These are phyloP conservation scores for Pythium oligandrum DNA, from an alignment of 352 stramenopile genomes.

Conservation along the genomic window DNA sequence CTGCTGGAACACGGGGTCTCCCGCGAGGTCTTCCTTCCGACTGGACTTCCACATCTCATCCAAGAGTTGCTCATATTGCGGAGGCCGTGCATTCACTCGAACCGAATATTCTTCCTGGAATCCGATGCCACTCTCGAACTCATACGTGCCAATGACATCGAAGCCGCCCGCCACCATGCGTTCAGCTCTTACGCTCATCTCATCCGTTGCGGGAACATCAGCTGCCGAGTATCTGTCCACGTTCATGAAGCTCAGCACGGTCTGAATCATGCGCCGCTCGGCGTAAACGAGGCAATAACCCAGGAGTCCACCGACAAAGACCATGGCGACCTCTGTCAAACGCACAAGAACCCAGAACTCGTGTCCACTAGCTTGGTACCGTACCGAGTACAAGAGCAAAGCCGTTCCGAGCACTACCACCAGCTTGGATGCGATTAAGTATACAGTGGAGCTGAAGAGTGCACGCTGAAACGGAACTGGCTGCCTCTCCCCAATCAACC, in stretches of 20 bases:
- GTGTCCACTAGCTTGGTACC: background rate
- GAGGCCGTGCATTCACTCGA: background rate
- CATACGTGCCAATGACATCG: slow-evolving; percentile 6
- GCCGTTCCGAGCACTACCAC: background rate
- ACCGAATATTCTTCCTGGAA: slow-evolving; percentile 4
- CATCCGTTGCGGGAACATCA: background rate
- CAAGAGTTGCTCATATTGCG: background rate
- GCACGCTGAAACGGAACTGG: slow-evolving; percentile 3
- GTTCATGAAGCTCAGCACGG: background rate
- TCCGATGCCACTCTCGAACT: slow-evolving; percentile 6
- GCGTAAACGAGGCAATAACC: background rate
- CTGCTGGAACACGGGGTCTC: no score
- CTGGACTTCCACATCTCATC: background rate
- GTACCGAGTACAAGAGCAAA: background rate
- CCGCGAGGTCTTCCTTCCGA: background rate
- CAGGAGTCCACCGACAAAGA: background rate
- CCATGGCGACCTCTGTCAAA: slow-evolving; percentile 2
- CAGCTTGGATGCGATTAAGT: slow-evolving; percentile 1
- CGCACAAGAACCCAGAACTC: background rate
- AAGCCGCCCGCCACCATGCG: slow-evolving; percentile 1
- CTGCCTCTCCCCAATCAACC: background rate
- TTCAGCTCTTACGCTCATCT: background rate
- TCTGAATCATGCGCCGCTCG: slow-evolving; percentile 1
- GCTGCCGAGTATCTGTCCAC: background rate
- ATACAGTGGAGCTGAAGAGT: slow-evolving; percentile 1